Percentiles rank a stretch among this genome's conserved stretches.
These are phyloP conservation scores for Apiospora arundinis DNA, from an alignment of 2,329 filamentous ascomycete species.

Conservation along the genomic window DNA sequence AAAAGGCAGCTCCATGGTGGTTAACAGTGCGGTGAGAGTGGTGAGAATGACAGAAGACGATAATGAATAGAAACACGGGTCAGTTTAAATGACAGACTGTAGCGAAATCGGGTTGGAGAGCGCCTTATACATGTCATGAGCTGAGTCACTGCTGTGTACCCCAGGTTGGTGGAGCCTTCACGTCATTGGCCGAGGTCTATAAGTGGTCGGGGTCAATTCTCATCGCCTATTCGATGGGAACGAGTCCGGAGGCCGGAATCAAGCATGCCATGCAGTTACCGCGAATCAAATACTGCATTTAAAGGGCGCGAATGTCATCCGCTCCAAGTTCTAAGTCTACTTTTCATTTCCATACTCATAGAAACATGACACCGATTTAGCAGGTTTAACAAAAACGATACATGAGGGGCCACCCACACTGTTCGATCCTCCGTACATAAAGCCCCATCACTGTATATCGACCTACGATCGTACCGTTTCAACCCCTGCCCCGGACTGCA, in stretches of 20 bases:
- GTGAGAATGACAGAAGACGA: neutral
- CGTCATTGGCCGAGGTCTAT: neutral
- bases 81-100: too few species aligned
- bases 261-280: neutral
- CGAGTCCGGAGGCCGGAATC: neutral
- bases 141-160: constrained; percentile 21
- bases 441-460: neutral
- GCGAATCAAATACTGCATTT: neutral
- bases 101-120: neutral
- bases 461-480: constrained; percentile 32
- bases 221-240: neutral
- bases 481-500: constrained; percentile 46
- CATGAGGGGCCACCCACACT: neutral
- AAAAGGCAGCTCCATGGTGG: constrained; percentile 48
- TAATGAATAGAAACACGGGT: neutral
- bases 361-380: neutral
- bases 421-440: neutral
- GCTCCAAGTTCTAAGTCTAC: neutral
- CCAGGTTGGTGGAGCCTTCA: neutral
- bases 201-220: neutral
- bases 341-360: neutral
- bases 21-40: neutral
- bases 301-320: neutral
- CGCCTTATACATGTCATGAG: constrained; percentile 9
- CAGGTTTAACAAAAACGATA: neutral